Evolutionary conservation across 2,329 filamentous ascomycete genomes (phyloP), one percentile per base, ranked within the genome.

Genomic region (Sclerotinia trifoliorum): DNA sequence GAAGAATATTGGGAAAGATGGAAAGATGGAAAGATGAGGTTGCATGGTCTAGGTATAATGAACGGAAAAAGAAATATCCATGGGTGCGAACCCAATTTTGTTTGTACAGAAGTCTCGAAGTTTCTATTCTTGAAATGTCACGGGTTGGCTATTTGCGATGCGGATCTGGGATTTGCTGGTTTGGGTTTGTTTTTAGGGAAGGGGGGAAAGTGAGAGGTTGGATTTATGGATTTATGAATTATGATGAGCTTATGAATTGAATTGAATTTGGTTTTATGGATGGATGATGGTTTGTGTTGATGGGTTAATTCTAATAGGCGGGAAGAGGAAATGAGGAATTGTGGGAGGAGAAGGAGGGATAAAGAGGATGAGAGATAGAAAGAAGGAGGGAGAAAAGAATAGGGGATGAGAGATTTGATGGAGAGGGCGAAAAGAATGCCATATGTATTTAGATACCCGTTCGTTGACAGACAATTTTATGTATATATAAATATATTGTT

Each of bases 41-140:
- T 10, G 19, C 11, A 39, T 35, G 13, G 35, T 56, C 29, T 29
- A 35, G 2, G 17, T 11, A 21, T 6, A 11, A 57, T 15, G 11
- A 21, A 32, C 19, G 26, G 26, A 58, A 13, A 62, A 63, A 51
- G 46, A 21, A 21, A 39, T 49, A 51, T 51, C 21, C 21, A 57
- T 57, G 46, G 60, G 60, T 63, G 60, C 46, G 48, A 63, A 63
- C 60, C 60, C 46, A 24, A 42, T 26, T 39, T 51, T 62, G 48
- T 39, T 51, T 63, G 48, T 42, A 63, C 32, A 42, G n/a, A 24
- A 17, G n/a, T 49, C 13, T 8, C 17, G n/a, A 46, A 6, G 1
- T n/a, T 35, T 49, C 21, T 3, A 1, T 62, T 62, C 29, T n/a
- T 62, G 8, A 5, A 19, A 51, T 10, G 48, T 51, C 60, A 63